Percentiles rank a stretch among this genome's conserved stretches.
Evolutionary conservation across 768 basidiomycete genomes (phyloP).

Genomic region (Lactifluus pinguis): DNA sequence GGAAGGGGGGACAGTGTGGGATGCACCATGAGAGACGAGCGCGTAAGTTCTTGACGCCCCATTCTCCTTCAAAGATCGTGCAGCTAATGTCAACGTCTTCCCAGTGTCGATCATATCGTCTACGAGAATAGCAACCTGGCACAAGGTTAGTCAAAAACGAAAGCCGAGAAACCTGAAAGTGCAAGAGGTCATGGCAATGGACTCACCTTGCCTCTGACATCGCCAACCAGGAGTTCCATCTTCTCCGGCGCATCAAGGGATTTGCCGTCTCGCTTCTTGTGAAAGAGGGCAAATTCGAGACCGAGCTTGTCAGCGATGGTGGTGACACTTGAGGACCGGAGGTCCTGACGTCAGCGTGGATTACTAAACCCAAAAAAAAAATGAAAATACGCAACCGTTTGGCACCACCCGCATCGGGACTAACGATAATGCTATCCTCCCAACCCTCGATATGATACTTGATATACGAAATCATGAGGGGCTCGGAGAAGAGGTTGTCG

Average conservation of each 20-base stretch:
- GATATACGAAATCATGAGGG: slow-evolving; percentile 90
- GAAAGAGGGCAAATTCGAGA: slow-evolving; percentile 92
- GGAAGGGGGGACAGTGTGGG: slow-evolving; percentile 5
- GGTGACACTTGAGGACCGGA: slow-evolving; percentile 52
- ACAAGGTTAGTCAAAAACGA: slow-evolving; percentile 10
- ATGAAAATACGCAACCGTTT: slow-evolving; percentile 61
- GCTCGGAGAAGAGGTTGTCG: slow-evolving; percentile 95
- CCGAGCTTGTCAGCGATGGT: slow-evolving; percentile 93
- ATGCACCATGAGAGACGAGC: slow-evolving; percentile 82
- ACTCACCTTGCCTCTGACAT: slow-evolving; percentile 78
- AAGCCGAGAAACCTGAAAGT: background rate
- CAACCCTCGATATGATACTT: slow-evolving; percentile 80
- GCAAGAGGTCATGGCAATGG: background rate
- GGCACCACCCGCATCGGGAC: slow-evolving; percentile 97
- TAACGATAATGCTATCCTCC: slow-evolving; percentile 84
- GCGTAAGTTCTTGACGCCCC: slow-evolving; percentile 85
- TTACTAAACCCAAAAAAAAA: background rate
- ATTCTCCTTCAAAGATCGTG: slow-evolving; percentile 76
- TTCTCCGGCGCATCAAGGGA: slow-evolving; percentile 55
- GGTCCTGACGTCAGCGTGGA: background rate
- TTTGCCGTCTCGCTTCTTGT: slow-evolving; percentile 76
- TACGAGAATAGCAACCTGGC: slow-evolving; percentile 82
- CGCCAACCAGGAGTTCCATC: slow-evolving; percentile 93
- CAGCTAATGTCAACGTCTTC: slow-evolving; percentile 77
- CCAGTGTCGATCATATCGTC: slow-evolving; percentile 99